A percentile compares a stretch with the other conserved stretches of the same genome.
Evolutionary conservation across 345 rosid genomes (phyloP).

Genomic region (Salix suchowensis): DNA sequence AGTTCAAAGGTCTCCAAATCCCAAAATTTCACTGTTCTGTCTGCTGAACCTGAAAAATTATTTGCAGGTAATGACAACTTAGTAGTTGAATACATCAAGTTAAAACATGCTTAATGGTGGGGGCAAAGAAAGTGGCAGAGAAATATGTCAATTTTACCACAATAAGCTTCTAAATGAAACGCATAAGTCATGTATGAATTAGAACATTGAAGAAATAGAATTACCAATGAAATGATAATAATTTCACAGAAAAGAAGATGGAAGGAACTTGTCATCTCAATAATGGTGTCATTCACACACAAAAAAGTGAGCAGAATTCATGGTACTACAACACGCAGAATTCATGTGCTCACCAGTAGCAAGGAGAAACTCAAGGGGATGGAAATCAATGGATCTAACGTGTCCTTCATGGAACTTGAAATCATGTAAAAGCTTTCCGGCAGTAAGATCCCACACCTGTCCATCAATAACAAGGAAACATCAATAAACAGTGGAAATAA

Average conservation of each 20-base stretch:
- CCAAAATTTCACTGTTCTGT: constrained; percentile 95
- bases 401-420: constrained; percentile 90
- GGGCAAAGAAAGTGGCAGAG: neutral
- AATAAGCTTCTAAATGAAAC: neutral
- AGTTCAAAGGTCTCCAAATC: constrained; percentile 97
- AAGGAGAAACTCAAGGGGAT: constrained; percentile 92
- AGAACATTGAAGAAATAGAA: neutral
- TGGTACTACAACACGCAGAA: constrained; percentile 1
- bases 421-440: constrained; percentile 96
- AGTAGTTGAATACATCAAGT: neutral
- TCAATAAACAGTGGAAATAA: neutral
- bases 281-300: neutral
- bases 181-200: neutral
- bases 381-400: constrained; percentile 80
- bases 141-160: neutral
- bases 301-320: constrained; percentile 4
- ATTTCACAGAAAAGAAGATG: neutral
- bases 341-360: constrained; percentile 65
- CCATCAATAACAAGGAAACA: constrained; percentile 2
- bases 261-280: neutral
- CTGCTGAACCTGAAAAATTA: constrained; percentile 80
- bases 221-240: neutral
- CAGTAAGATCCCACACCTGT: constrained; percentile 92
- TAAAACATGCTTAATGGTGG: neutral
- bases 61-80: constrained; percentile 8